phyloP scores from a whole-genome alignment of 108 stramenopile genomes.

The Fragilariopsis cylindrus region DNA sequence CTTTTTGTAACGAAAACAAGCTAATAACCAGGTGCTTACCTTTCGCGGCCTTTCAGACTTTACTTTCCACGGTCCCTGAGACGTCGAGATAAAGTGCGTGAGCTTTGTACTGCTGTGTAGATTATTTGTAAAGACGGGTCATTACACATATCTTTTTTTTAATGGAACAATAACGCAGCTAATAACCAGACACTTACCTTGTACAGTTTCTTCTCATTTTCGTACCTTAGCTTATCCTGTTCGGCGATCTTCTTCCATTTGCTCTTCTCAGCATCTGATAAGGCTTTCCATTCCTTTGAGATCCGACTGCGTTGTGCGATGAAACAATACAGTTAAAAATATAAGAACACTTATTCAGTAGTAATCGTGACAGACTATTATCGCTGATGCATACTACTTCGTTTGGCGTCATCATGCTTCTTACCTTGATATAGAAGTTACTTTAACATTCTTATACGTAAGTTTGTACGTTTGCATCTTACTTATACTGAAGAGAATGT shows the following conservation, averaged over 20 bases:
- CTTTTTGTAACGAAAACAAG: background rate
- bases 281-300: conserved; percentile 28
- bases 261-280: conserved; percentile 40
- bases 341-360: background rate
- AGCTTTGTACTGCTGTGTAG: too few relatives aligned
- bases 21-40: conserved; percentile 9
- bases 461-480: conserved; percentile 35
- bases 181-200: conserved; percentile 18
- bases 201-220: conserved; percentile 35
- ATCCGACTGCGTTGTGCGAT: background rate
- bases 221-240: conserved; percentile 45
- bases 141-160: too few relatives aligned
- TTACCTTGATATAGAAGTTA: conserved; percentile 3
- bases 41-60: conserved; percentile 29
- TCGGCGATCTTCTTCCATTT: conserved; percentile 47
- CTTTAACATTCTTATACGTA: conserved; percentile 10
- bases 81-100: too few relatives aligned
- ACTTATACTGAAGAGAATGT: conserved; percentile 53
- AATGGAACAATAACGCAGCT: too few relatives aligned
- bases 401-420: background rate
- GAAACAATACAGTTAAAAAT: background rate
- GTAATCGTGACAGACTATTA: background rate
- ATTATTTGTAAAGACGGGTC: too few relatives aligned
- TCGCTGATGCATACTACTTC: background rate
- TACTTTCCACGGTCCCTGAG: conserved; percentile 37